Evolutionary conservation across 1,139 yeast species (phyloP).

Genomic region (Kurtzmaniella quercitrusa): DNA sequence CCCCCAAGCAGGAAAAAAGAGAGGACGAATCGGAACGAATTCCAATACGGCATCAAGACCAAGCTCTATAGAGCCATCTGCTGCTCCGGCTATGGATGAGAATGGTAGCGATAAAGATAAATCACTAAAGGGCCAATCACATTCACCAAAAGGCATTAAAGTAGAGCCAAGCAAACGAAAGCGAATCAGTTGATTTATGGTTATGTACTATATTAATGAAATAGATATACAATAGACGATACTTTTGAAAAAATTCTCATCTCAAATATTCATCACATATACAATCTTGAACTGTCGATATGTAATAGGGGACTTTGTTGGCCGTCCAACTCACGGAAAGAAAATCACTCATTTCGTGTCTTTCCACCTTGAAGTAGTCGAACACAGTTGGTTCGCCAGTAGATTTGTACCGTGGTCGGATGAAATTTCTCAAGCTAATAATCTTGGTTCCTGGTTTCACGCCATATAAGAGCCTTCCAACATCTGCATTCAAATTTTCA

Average conservation of each 20-base stretch:
- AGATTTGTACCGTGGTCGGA: slow-evolving; percentile 53
- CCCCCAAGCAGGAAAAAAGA: slow-evolving; percentile 39
- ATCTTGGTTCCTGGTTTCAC: slow-evolving; percentile 73
- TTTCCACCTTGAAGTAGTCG: slow-evolving; percentile 63
- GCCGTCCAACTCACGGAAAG: slow-evolving; percentile 88
- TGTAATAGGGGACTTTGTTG: slow-evolving; percentile 74
- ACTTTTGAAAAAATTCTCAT: too few relatives aligned
- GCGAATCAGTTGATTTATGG: not conserved
- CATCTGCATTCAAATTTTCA: slow-evolving; percentile 62
- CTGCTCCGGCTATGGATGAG: slow-evolving; percentile 7
- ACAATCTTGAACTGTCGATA: slow-evolving; percentile 61
- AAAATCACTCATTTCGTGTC: slow-evolving; percentile 60
- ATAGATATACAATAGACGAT: not conserved
- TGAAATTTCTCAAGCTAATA: slow-evolving; percentile 73
- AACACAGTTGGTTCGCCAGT: slow-evolving; percentile 54
- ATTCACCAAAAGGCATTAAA: slow-evolving; percentile 7
- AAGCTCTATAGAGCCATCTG: slow-evolving; percentile 31
- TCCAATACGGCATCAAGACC: slow-evolving; percentile 30
- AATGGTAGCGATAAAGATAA: not conserved
- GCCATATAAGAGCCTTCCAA: slow-evolving; percentile 60
- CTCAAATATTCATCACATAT: slow-evolving; percentile 26
- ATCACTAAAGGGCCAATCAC: slow-evolving; percentile 10
- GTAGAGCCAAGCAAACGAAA: slow-evolving; percentile 2
- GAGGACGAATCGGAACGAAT: slow-evolving; percentile 15
- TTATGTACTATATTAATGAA: not conserved